Conservation (phyloP, 805 yeast genomes). For the Zygotorulaspora danielsina region DNA sequence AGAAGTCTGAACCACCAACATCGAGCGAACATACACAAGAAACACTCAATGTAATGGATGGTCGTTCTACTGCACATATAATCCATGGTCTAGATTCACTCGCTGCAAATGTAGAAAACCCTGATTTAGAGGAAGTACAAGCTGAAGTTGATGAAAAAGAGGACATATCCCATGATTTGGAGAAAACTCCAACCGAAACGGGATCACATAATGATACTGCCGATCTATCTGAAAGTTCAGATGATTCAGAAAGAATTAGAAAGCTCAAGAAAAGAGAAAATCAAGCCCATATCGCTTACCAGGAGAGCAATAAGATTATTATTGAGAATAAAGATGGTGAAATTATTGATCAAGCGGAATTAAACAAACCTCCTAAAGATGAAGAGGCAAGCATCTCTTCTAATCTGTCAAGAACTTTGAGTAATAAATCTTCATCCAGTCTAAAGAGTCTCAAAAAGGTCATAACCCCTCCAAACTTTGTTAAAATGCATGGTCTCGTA, state of each 20-base stretch:
- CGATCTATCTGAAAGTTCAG: constrained; percentile 12
- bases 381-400: constrained; percentile 23
- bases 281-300: constrained; percentile 44
- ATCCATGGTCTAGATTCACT: constrained; percentile 13
- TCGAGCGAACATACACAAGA: constrained; percentile 12
- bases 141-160: constrained; percentile 2
- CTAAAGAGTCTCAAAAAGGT: constrained; percentile 29
- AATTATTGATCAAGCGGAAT: constrained; percentile 53
- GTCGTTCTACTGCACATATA: constrained; percentile 13
- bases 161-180: constrained; percentile 1
- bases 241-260: constrained; percentile 20
- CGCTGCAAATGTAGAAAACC: constrained; percentile 6
- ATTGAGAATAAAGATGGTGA: constrained; percentile 86
- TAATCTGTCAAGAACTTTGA: constrained; percentile 14
- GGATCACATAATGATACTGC: constrained; percentile 8
- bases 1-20: constrained; percentile 8
- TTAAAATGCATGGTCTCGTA: constrained; percentile 21
- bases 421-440: constrained; percentile 30
- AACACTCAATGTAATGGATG: constrained; percentile 8
- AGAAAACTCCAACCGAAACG: constrained; percentile 10
- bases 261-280: constrained; percentile 29
- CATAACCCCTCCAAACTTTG: constrained; percentile 22
- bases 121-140: constrained; percentile 7
- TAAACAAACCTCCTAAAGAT: constrained; percentile 28
- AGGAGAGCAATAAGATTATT: constrained; percentile 66